phyloP scores from a whole-genome alignment of 202 grass and related monocot genomes.

The Brachypodium distachyon region DNA sequence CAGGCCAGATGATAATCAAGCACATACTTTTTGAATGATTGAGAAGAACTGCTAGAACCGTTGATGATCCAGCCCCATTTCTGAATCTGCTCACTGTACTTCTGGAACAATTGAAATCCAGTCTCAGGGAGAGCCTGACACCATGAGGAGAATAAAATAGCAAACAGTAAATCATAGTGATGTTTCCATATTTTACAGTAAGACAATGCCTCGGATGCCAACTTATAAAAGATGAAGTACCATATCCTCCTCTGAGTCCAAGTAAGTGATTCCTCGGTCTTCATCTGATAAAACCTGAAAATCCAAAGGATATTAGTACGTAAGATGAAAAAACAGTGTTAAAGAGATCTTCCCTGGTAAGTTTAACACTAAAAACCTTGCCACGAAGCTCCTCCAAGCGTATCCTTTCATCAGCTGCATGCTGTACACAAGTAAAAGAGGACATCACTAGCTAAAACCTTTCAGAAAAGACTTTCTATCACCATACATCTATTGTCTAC shows the following conservation, averaged over 20 bases:
- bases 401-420: slow-evolving; percentile 98
- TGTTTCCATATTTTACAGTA: not conserved
- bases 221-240: slow-evolving; percentile 35
- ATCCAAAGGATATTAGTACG: slow-evolving; percentile 3
- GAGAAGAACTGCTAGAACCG: slow-evolving; percentile 33
- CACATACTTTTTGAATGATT: slow-evolving; percentile 75
- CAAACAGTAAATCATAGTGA: not conserved
- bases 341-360: slow-evolving; percentile 6
- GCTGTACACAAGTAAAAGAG: slow-evolving; percentile 50
- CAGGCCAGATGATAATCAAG: not conserved
- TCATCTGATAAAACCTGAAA: slow-evolving; percentile 76
- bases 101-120: slow-evolving; percentile 81
- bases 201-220: slow-evolving; percentile 19
- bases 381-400: slow-evolving; percentile 75
- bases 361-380: slow-evolving; percentile 53
- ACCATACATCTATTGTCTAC: slow-evolving; percentile 5
- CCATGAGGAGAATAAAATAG: slow-evolving; percentile 17
- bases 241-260: slow-evolving; percentile 75
- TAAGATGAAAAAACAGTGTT: slow-evolving; percentile 10
- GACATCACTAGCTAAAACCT: slow-evolving; percentile 13
- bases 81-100: slow-evolving; percentile 72
- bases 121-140: slow-evolving; percentile 78
- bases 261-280: slow-evolving; percentile 50
- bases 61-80: slow-evolving; percentile 91
- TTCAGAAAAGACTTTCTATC: not conserved